Evolutionary conservation across 768 basidiomycete species (phyloP).

Genomic region (Trametes elegans): DNA sequence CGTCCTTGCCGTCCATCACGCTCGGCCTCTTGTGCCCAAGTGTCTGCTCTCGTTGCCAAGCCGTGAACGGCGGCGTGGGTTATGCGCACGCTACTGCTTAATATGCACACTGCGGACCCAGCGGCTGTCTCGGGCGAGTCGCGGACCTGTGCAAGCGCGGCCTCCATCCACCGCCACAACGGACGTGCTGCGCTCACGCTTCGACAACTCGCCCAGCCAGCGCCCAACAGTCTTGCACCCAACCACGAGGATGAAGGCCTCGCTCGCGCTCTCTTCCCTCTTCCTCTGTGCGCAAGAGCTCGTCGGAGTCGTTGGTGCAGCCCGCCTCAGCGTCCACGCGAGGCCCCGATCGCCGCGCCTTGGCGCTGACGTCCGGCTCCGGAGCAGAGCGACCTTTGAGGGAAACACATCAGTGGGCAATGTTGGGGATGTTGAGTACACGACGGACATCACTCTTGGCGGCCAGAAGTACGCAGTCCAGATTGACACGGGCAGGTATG

Average conservation of each 20-base stretch:
- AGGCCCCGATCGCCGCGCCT: constrained; percentile 2
- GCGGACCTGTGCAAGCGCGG: constrained; percentile 5
- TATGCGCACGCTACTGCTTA: not conserved
- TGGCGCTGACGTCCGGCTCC: constrained; percentile 16
- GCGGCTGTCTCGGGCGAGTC: not conserved
- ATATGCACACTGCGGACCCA: not conserved
- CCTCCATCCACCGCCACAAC: constrained; percentile 7
- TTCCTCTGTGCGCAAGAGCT: constrained; percentile 17
- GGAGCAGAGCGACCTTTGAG: constrained; percentile 29
- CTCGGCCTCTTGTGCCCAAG: not conserved
- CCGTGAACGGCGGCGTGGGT: not conserved
- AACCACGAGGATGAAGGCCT: constrained; percentile 12
- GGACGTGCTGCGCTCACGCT: not conserved
- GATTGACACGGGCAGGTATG: constrained; percentile 48
- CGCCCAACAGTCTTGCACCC: not conserved
- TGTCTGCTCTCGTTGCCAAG: not conserved
- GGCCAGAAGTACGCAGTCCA: constrained; percentile 32
- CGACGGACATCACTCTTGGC: constrained; percentile 41
- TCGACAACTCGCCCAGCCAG: not conserved
- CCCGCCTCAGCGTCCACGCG: constrained; percentile 19
- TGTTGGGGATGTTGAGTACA: constrained; percentile 35
- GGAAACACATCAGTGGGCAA: constrained; percentile 31
- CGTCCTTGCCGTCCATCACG: not conserved
- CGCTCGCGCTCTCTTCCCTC: constrained; percentile 15
- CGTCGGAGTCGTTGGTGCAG: constrained; percentile 20